Percentiles rank a stretch among this genome's conserved stretches.
Conservation (phyloP, 495 filamentous ascomycete genomes). For the Aspergillus heteromorphus region DNA sequence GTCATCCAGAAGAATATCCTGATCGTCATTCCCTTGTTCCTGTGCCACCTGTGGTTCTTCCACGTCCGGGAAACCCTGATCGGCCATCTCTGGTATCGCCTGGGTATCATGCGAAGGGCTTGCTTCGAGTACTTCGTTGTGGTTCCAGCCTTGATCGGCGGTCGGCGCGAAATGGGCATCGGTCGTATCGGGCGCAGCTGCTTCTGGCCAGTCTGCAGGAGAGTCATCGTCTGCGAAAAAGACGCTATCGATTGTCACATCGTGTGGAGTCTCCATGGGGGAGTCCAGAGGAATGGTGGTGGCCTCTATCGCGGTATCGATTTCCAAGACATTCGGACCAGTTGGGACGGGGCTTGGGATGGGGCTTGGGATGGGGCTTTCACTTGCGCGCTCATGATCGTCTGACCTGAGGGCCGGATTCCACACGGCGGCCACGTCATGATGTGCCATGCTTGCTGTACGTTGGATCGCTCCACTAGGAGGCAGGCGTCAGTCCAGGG, state of each 20-base stretch:
- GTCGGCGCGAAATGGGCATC: neutral
- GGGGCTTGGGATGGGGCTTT: conserved; percentile 3
- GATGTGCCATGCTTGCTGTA: conserved; percentile 14
- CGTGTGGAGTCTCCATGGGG: neutral
- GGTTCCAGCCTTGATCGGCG: neutral
- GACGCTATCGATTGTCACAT: neutral
- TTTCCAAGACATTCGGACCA: conserved; percentile 9
- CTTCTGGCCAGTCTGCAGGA: neutral
- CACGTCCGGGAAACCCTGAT: neutral
- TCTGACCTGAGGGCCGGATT: conserved; percentile 40
- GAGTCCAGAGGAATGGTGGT: conserved; percentile 1
- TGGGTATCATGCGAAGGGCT: neutral
- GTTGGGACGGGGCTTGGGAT: conserved; percentile 6
- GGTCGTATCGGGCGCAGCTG: neutral
- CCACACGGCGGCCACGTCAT: conserved; percentile 27
- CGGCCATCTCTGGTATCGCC: neutral
- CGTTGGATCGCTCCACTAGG: conserved; percentile 4
- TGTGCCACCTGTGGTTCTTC: neutral
- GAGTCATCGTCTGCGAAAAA: neutral
- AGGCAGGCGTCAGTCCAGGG: conserved; percentile 3
- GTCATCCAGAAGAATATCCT: neutral
- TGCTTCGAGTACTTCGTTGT: neutral
- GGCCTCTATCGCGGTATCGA: conserved; percentile 6
- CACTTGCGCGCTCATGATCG: neutral
- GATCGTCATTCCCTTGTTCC: neutral